Conservation (phyloP, 352 stramenopile genomes). For the Elongisporangium undulatum region DNA sequence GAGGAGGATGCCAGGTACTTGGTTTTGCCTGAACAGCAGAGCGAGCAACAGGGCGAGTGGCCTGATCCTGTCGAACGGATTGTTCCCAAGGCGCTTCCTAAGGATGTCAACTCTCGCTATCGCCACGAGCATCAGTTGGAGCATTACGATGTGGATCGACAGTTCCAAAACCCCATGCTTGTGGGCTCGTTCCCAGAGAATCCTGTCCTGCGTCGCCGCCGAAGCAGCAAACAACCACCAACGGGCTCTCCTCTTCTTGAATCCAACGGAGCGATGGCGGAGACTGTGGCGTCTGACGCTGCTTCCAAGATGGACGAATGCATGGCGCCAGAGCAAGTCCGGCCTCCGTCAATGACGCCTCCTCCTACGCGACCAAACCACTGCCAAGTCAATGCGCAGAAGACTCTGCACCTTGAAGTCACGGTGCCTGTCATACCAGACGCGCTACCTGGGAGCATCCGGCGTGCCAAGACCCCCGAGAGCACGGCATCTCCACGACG, state of each 20-base stretch:
- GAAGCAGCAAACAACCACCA: background rate
- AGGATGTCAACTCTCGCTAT: constrained; percentile 19
- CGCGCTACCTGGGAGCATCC: background rate
- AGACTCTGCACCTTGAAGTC: constrained; percentile 2
- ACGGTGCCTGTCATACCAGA: constrained; percentile 4
- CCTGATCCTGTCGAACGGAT: background rate
- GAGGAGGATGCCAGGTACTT: background rate
- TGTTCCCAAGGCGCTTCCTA: background rate
- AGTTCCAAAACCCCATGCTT: constrained; percentile 15
- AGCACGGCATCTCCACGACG: background rate
- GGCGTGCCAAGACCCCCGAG: constrained; percentile 5
- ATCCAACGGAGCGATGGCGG: background rate
- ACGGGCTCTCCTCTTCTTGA: background rate
- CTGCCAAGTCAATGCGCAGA: background rate
- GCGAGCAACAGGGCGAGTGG: background rate
- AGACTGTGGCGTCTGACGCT: background rate
- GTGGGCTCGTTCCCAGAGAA: constrained; percentile 40
- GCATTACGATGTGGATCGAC: constrained; percentile 31
- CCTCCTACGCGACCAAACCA: background rate
- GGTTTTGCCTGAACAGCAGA: background rate
- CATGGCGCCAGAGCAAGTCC: constrained; percentile 1
- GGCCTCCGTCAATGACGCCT: background rate
- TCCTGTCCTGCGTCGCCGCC: constrained; percentile 1
- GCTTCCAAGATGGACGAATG: constrained; percentile 2
- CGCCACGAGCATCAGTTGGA: constrained; percentile 24